Evolutionary conservation across 768 basidiomycete genomes (phyloP), one percentile per base, ranked within the genome.

Genomic region (Leccinum pellstonianum): DNA sequence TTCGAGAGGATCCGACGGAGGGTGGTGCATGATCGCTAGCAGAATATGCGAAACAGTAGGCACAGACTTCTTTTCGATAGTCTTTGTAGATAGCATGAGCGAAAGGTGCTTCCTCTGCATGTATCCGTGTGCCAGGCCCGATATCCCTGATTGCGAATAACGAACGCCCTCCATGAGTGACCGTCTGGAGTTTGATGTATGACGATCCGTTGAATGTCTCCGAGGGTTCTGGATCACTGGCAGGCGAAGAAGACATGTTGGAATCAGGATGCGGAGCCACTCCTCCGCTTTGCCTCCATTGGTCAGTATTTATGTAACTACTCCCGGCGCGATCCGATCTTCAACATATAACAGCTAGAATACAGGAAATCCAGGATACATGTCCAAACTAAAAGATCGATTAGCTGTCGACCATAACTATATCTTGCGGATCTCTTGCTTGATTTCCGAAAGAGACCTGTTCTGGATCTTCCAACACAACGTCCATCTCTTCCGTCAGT

Each of bases 51-150:
- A 86, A 88, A 70, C 87, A 89, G 66, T 81, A 75, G 10, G 79
- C 82, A 64, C 87, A 89, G 51, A 87, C 85, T 68, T 87, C 86
- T 68, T 83, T 85, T 43, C 85, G 79, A 63, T 86, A 88, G 61
- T 81, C 80, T 65, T 80, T 83, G 70, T 82, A 82, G 54, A 89
- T 76, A 35, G 85, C 84, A 53, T 77, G 78, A 1, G 81, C 78
- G 65, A 84, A 87, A 1, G 87, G 87, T 5, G 71, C 71, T 52
- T 75, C 60, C 57, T 80, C 80, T 23, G 72, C 70, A 55, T 81
- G 74, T 47, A 87, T 68, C 25, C 75, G 73, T 9, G 80, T 79
- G 54, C 77, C 77, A 43, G 77, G 74, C 4, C 75, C 72, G 56
- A 85, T 79, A 41, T 69, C 56, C 33, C 69, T 64, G 12, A 64